Percentiles rank a stretch among this genome's conserved stretches.
phyloP scores from a whole-genome alignment of 2,329 filamentous ascomycete genomes.

The Karstenula rhodostoma region DNA sequence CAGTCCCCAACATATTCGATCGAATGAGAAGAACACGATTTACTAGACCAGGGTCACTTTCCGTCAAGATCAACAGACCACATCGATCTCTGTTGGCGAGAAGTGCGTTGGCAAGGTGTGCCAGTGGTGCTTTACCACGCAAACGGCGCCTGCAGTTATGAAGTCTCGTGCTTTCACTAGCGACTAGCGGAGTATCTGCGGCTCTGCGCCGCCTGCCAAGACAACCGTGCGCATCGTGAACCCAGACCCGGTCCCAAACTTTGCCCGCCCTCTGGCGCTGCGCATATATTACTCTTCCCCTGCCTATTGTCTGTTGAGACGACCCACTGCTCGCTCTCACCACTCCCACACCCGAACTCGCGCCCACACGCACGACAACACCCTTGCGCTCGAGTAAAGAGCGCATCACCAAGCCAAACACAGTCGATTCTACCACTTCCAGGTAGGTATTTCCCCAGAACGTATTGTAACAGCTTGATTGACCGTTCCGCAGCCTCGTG shows the following conservation, averaged over 20 bases:
- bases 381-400: neutral
- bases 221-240: neutral
- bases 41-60: no score
- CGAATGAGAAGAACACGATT: neutral
- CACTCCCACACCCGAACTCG: neutral
- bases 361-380: neutral
- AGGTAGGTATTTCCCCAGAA: neutral
- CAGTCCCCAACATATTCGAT: neutral
- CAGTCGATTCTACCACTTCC: neutral
- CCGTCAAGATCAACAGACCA: no score
- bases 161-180: neutral
- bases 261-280: neutral
- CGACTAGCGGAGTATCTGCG: neutral
- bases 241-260: neutral
- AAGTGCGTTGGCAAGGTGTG: neutral
- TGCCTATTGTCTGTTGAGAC: neutral
- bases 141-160: neutral
- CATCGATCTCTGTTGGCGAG: neutral
- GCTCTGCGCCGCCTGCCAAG: conserved; percentile 1
- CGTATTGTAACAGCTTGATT: neutral
- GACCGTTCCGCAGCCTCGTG: conserved; percentile 1
- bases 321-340: neutral
- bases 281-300: neutral
- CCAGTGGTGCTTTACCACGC: no score
- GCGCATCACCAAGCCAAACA: neutral